Conservation (phyloP, 2,329 filamentous ascomycete species). For the Torrubiella hemipterigena region DNA sequence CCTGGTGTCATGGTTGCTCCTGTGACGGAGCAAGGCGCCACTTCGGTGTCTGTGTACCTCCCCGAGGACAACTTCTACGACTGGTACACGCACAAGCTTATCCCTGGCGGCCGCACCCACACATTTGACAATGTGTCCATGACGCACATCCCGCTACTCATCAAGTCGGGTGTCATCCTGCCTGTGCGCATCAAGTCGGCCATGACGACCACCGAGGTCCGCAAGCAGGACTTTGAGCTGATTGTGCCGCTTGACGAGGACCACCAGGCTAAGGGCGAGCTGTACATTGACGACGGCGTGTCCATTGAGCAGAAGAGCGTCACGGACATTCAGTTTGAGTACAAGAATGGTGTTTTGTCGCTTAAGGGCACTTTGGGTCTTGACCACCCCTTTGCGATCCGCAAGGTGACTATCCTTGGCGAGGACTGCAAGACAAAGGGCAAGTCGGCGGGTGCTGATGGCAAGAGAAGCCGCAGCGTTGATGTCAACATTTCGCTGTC, state of each 20-base stretch:
- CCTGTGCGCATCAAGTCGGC: conserved; percentile 42
- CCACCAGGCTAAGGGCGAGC: conserved; percentile 50
- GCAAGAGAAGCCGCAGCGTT: conserved; percentile 3
- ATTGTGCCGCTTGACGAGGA: conserved; percentile 52
- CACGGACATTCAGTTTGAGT: conserved; percentile 49
- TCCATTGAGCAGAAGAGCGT: conserved; percentile 44
- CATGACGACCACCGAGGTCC: conserved; percentile 52
- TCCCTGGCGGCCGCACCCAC: conserved; percentile 29
- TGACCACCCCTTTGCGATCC: conserved; percentile 26
- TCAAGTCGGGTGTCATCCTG: conserved; percentile 52
- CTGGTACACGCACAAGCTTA: conserved; percentile 32
- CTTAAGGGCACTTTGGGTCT: conserved; percentile 44
- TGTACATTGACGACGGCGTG: conserved; percentile 73
- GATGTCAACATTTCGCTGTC: conserved; percentile 8
- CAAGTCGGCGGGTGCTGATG: conserved; percentile 1
- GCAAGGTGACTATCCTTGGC: conserved; percentile 39
- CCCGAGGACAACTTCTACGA: conserved; percentile 39
- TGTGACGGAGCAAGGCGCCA: conserved; percentile 30
- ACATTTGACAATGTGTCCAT: conserved; percentile 22
- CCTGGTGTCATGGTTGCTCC: conserved; percentile 35
- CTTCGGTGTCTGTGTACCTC: conserved; percentile 33
- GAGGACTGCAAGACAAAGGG: conserved; percentile 4
- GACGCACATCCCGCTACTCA: conserved; percentile 50
- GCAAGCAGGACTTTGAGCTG: conserved; percentile 56
- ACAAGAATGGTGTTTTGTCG: conserved; percentile 36